Percentiles rank a stretch among this genome's conserved stretches.
Conservation (phyloP, 2,329 filamentous ascomycete species). For the Chrysoporthe puriensis region DNA sequence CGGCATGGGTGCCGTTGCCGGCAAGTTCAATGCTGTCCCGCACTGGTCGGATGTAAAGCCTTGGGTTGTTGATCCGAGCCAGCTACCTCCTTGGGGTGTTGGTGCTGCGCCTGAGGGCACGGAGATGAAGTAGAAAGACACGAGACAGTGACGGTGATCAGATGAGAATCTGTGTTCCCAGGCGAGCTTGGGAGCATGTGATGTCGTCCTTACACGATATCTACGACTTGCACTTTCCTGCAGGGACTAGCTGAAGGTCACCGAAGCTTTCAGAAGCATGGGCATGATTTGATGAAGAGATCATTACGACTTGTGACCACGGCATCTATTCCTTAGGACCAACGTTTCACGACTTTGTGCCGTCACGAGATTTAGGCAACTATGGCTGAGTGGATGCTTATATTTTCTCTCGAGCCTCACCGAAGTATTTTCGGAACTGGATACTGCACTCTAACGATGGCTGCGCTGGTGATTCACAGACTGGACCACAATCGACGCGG, state of each 20-base stretch:
- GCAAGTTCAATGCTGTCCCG: constrained; percentile 63
- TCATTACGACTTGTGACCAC: too few relatives aligned
- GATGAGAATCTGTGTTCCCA: not conserved
- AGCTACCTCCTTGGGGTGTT: constrained; percentile 33
- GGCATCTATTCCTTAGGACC: too few relatives aligned
- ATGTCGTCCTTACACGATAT: not conserved
- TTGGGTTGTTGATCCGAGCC: constrained; percentile 50
- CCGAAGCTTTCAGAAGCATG: not conserved
- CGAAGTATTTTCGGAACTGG: too few relatives aligned
- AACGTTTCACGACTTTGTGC: too few relatives aligned
- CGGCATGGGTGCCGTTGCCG: constrained; percentile 67
- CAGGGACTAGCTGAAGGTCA: not conserved
- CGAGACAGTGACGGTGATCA: not conserved
- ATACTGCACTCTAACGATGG: too few relatives aligned
- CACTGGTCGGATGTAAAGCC: constrained; percentile 62
- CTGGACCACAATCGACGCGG: too few relatives aligned
- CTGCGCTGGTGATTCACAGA: too few relatives aligned
- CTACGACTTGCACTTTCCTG: not conserved
- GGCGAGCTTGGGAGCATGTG: not conserved
- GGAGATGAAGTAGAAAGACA: not conserved
- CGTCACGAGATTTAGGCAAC: too few relatives aligned
- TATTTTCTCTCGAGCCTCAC: too few relatives aligned
- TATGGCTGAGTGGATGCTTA: too few relatives aligned
- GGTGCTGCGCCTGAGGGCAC: constrained; percentile 22
- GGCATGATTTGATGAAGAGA: not conserved